A percentile compares a stretch with the other conserved stretches of the same genome.
phyloP scores from a whole-genome alignment of 345 rosid genomes.

The Erodium maritimum region DNA sequence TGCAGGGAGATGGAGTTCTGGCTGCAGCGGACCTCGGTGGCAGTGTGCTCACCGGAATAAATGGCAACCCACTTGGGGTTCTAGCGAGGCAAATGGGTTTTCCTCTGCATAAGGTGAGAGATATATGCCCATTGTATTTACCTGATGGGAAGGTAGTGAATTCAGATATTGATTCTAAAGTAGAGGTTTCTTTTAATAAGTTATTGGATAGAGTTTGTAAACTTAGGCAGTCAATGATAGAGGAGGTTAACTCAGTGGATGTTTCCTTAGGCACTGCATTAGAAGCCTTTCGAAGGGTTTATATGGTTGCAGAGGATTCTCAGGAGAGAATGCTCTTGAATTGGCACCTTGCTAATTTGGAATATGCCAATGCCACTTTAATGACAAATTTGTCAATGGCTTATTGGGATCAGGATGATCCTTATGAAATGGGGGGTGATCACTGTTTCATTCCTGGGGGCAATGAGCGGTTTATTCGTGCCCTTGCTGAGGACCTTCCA shows the following conservation, averaged over 20 bases:
- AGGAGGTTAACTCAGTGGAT: conserved; percentile 82
- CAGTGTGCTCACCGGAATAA: conserved; percentile 89
- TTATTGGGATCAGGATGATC: conserved; percentile 98
- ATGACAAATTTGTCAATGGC: conserved; percentile 89
- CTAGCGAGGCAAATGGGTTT: conserved; percentile 75
- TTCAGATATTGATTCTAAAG: conserved; percentile 60
- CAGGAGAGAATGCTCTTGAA: conserved; percentile 80
- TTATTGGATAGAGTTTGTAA: conserved; percentile 84
- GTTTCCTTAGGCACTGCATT: conserved; percentile 76
- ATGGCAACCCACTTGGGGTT: conserved; percentile 90
- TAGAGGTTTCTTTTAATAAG: conserved; percentile 79
- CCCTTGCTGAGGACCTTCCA: conserved; percentile 77
- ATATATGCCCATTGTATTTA: conserved; percentile 81
- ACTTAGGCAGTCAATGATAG: conserved; percentile 91
- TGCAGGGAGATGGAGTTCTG: conserved; percentile 66
- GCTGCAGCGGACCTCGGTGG: conserved; percentile 91
- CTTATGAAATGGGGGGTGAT: conserved; percentile 96
- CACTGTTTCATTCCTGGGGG: conserved; percentile 98
- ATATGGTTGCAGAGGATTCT: conserved; percentile 65
- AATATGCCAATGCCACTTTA: conserved; percentile 86
- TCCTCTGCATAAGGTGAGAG: conserved; percentile 95
- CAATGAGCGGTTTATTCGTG: conserved; percentile 70
- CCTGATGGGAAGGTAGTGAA: conserved; percentile 72
- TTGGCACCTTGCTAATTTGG: conserved; percentile 93
- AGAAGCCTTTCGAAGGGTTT: conserved; percentile 65